These are phyloP conservation scores for Paracamarosporium sp. DNA, from an alignment of 2,329 filamentous ascomycete genomes.

Conservation along the genomic window DNA sequence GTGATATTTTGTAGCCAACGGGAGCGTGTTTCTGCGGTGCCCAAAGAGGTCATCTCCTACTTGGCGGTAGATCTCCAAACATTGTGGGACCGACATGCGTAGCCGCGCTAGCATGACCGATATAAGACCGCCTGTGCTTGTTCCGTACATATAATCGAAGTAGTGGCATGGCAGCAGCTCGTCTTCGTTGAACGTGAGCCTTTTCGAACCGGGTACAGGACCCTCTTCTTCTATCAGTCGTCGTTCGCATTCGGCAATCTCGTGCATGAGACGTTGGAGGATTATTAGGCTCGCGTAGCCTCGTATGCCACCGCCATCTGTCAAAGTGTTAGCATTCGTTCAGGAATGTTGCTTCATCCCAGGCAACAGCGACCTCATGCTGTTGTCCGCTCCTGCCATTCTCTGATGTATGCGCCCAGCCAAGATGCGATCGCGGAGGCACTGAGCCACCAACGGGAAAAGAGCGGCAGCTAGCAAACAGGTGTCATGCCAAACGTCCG, in stretches of 20 bases:
- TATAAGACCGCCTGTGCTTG: conserved; percentile 60
- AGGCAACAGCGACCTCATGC: no score
- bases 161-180: conserved; percentile 59
- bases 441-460: no score
- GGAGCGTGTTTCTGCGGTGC: conserved; percentile 50
- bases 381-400: no score
- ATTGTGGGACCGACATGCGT: conserved; percentile 58
- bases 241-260: conserved; percentile 53
- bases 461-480: conserved; percentile 6
- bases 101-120: conserved; percentile 58
- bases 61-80: conserved; percentile 54
- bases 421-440: neutral
- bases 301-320: conserved; percentile 59
- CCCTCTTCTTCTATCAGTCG: conserved; percentile 53
- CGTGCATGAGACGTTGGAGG: conserved; percentile 56
- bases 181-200: conserved; percentile 46
- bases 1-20: conserved; percentile 57
- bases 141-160: conserved; percentile 62
- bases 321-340: conserved; percentile 21
- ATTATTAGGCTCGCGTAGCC: conserved; percentile 60
- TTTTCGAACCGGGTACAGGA: conserved; percentile 32
- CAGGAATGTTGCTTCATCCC: no score
- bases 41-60: conserved; percentile 59
- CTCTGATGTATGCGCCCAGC: neutral
- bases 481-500: conserved; percentile 5